phyloP scores from a whole-genome alignment of 176 grass and related monocot species.

The Avena eriantha region DNA sequence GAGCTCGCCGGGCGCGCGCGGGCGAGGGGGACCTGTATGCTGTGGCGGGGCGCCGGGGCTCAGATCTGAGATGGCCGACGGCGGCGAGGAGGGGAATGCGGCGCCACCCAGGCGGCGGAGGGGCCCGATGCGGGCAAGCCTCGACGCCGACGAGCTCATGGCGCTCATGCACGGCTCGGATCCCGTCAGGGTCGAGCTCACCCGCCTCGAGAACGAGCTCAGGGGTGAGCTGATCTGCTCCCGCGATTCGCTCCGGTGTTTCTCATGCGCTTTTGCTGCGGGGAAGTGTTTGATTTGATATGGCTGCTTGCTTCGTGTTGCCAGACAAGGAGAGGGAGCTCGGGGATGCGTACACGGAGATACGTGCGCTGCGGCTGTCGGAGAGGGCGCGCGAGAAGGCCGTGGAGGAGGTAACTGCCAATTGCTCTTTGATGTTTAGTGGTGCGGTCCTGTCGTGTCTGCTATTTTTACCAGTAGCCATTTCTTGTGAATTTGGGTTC shows the following conservation, averaged over 20 bases:
- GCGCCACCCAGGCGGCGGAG: constrained; percentile 66
- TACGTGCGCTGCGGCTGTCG: constrained; percentile 85
- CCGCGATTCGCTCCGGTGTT: neutral
- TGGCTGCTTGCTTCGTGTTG: constrained; percentile 1
- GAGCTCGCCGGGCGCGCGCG: neutral
- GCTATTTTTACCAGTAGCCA: neutral
- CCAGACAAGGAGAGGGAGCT: constrained; percentile 95
- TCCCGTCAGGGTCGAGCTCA: constrained; percentile 98
- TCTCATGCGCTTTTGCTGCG: neutral
- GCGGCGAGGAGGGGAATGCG: constrained; percentile 57
- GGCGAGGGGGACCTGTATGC: constrained; percentile 11
- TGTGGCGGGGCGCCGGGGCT: constrained; percentile 33
- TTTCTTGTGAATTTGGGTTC: constrained; percentile 15
- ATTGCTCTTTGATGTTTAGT: neutral
- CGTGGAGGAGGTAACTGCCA: constrained; percentile 84
- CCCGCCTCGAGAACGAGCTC: constrained; percentile 94
- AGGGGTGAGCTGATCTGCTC: constrained; percentile 61
- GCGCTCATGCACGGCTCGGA: constrained; percentile 97
- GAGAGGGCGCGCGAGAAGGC: constrained; percentile 98
- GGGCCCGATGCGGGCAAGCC: constrained; percentile 68
- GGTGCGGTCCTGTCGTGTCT: neutral
- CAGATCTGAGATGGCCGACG: constrained; percentile 84
- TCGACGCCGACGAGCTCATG: constrained; percentile 97
- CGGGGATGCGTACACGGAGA: constrained; percentile 90
- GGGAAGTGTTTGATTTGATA: neutral